Percentiles rank a stretch among this genome's conserved stretches.
Evolutionary conservation across 2,329 filamentous ascomycete genomes (phyloP).

Genomic region (Xylaria sp.): DNA sequence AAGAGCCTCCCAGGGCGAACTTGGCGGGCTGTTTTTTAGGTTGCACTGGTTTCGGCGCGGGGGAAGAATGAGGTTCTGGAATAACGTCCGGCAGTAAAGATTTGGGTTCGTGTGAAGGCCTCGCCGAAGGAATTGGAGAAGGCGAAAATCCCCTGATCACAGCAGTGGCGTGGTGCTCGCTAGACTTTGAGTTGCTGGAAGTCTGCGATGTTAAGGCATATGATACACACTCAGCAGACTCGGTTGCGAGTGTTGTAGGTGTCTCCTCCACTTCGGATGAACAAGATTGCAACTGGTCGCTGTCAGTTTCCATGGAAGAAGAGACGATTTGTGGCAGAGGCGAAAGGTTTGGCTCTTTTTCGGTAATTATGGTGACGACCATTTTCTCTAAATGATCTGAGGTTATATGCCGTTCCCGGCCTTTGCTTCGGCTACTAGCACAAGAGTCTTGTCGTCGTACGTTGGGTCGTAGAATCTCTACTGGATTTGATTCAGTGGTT

Average conservation of each 20-base stretch:
- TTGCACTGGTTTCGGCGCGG: conserved; percentile 73
- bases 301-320: conserved; percentile 56
- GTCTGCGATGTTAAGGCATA: conserved; percentile 34
- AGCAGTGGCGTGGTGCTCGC: conserved; percentile 51
- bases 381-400: conserved; percentile 93
- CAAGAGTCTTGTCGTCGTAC: conserved; percentile 78
- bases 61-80: conserved; percentile 68
- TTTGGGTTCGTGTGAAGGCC: conserved; percentile 61
- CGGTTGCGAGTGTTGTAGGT: conserved; percentile 50
- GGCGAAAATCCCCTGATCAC: conserved; percentile 91
- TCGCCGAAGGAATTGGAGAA: conserved; percentile 64
- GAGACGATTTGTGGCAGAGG: conserved; percentile 60
- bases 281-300: conserved; percentile 55
- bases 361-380: conserved; percentile 91
- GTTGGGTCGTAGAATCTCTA: conserved; percentile 73
- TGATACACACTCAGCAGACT: conserved; percentile 45
- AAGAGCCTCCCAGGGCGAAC: conserved; percentile 82
- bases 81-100: conserved; percentile 66
- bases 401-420: conserved; percentile 88
- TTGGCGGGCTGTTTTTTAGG: conserved; percentile 70
- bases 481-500: conserved; percentile 62
- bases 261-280: conserved; percentile 68
- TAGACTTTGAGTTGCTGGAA: conserved; percentile 58
- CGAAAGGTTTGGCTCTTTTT: conserved; percentile 74
- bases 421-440: conserved; percentile 75